Evolutionary conservation across 2,329 filamentous ascomycete species (phyloP).

Genomic region (Sporothrix brunneoviolacea): DNA sequence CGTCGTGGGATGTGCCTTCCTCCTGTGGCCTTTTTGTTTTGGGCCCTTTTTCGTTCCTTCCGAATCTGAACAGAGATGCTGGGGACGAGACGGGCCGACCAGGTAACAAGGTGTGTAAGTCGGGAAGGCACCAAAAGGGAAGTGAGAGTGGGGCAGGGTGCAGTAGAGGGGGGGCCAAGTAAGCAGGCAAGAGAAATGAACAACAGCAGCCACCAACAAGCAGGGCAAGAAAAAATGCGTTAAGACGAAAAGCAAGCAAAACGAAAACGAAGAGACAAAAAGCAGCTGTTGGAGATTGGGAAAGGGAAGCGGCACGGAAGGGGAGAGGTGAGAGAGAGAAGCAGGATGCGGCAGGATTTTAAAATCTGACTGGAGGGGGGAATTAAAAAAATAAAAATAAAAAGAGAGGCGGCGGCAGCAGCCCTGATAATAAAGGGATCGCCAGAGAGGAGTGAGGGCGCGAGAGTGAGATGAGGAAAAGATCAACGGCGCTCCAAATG

Average conservation of each 20-base stretch:
- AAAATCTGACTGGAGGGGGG: too few species aligned
- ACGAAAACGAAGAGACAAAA: neutral
- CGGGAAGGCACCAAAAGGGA: neutral
- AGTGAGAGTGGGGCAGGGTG: neutral
- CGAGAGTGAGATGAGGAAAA: too few species aligned
- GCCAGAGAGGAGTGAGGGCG: too few species aligned
- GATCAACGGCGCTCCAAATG: too few species aligned
- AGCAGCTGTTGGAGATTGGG: too few species aligned
- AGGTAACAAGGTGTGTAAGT: neutral
- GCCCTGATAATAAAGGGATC: too few species aligned
- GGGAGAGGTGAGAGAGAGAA: too few species aligned
- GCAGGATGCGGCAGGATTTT: too few species aligned
- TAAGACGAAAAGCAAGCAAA: neutral
- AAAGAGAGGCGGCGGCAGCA: too few species aligned
- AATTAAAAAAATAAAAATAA: too few species aligned
- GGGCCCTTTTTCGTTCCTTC: slow-evolving; percentile 5
- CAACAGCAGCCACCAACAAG: slow-evolving; percentile 7
- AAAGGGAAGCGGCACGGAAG: too few species aligned
- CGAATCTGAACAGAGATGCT: neutral
- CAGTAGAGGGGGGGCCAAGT: neutral
- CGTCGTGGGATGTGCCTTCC: slow-evolving; percentile 7
- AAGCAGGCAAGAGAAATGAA: neutral
- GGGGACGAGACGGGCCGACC: neutral
- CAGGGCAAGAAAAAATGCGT: neutral
- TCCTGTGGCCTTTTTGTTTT: neutral